Evolutionary conservation across 139 green algal species (phyloP).

Genomic region (Micractinium conductrix): DNA sequence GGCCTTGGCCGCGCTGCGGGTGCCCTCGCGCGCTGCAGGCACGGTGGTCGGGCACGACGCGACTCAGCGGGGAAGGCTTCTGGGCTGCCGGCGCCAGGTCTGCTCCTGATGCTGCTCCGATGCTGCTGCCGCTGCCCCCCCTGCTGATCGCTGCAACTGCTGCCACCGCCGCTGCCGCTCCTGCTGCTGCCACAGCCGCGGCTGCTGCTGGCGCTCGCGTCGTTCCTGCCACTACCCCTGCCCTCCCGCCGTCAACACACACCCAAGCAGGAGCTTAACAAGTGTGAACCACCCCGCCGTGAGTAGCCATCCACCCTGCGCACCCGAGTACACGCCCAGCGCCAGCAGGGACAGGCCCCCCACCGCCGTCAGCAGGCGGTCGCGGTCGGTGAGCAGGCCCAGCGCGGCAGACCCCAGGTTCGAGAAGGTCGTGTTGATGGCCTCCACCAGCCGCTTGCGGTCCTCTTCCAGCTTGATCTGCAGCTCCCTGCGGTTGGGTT

Average conservation of each 20-base stretch:
- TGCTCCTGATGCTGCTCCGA: too few relatives aligned
- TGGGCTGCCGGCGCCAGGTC: too few relatives aligned
- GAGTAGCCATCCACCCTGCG: neutral
- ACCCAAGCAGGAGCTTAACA: too few relatives aligned
- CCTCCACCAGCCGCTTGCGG: constrained; percentile 77
- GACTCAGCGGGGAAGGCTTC: neutral
- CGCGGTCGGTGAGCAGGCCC: constrained; percentile 82
- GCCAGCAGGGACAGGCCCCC: constrained; percentile 81
- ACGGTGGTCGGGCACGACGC: too few relatives aligned
- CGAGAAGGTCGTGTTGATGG: constrained; percentile 89
- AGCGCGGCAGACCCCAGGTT: constrained; percentile 73
- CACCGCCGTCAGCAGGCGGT: constrained; percentile 77
- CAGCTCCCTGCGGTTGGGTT: constrained; percentile 67
- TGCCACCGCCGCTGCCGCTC: too few relatives aligned
- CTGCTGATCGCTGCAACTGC: too few relatives aligned
- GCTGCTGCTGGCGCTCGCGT: too few relatives aligned
- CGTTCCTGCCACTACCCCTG: too few relatives aligned
- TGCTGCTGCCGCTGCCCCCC: too few relatives aligned
- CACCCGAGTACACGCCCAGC: constrained; percentile 82
- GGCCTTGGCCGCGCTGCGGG: constrained; percentile 71
- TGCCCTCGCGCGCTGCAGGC: constrained; percentile 74
- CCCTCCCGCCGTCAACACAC: too few relatives aligned
- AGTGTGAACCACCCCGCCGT: neutral
- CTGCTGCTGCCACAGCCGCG: too few relatives aligned
- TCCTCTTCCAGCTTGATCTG: constrained; percentile 73